Base-by-base conservation (phyloP, 805 yeast species). In the Metschnikowia lochheadii region DNA sequence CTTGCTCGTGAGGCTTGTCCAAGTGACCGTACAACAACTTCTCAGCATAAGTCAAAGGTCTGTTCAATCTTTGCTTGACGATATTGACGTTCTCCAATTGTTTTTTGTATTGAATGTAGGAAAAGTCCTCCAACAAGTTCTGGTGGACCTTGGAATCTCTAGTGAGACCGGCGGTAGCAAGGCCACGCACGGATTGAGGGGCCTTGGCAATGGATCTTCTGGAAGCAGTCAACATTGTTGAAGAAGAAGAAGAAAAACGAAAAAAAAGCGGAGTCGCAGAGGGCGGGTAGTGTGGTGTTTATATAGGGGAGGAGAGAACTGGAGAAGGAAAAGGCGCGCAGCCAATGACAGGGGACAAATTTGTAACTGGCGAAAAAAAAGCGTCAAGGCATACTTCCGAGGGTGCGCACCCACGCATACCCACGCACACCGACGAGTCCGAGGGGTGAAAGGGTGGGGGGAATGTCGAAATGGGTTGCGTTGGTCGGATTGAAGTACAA, bases 21-120 rank as follows among this genome's bases (percentile, higher is more conserved):
- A 92, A 81, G 76, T 92, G 98, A 58, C 96, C 92, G 75, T 92
- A 94, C 59, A 92, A 79, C 60, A 92, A 82, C 79, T 92, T 92
- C 78, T 92, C 98, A 56, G 97, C 97, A 66, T 89, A 84, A 48
- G 98, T 92, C 64, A 92, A 80, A 38, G 97, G 98, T 70, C 95
- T 84, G 64, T 81, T 79, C 60, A 89, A 79, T 73, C 96, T 83
- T 64, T 82, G 77, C 74, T 84, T 84, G 63, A 89, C 96, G 62
- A 89, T 86, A 63, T 87, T 80, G 60, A 94, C 85, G 67, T 87
- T 89, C 76, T 90, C 96, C 62, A 88, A 73, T 66, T 91, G 88
- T 70, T 88, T 80, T 79, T 90, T 90, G 83, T 92, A 92, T 72
- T 89, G 85, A 71, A 92, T 87, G 80, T 82, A 91, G 49, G 92